Evolutionary conservation across 441 rosid species (phyloP).

Genomic region (Populus tomentosa): DNA sequence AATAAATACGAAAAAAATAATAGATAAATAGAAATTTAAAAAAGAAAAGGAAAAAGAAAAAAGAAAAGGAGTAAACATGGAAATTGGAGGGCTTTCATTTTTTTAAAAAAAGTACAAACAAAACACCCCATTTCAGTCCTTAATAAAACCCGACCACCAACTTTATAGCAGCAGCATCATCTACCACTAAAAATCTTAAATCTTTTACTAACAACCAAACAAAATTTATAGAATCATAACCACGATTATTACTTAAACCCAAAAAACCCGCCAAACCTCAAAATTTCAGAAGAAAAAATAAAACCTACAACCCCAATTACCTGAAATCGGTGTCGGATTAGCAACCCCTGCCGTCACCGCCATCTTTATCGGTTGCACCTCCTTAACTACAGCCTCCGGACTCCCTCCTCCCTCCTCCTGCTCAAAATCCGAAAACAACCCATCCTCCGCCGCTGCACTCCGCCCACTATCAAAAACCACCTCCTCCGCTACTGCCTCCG

Average conservation of each 20-base stretch:
- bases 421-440: constrained; percentile 70
- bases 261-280: neutral
- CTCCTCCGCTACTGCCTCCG: constrained; percentile 21
- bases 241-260: constrained; percentile 4
- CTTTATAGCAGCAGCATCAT: neutral
- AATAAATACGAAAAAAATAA: neutral
- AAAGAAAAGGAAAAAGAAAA: neutral
- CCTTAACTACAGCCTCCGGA: constrained; percentile 25
- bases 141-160: neutral
- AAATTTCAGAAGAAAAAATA: neutral
- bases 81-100: neutral
- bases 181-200: neutral
- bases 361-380: constrained; percentile 15
- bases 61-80: neutral
- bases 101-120: neutral
- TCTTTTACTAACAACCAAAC: neutral
- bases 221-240: neutral
- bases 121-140: neutral
- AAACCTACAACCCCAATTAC: constrained; percentile 21
- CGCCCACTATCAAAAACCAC: constrained; percentile 60
- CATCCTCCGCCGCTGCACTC: constrained; percentile 62
- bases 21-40: neutral
- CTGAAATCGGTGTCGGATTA: constrained; percentile 45
- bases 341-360: constrained; percentile 23
- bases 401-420: constrained; percentile 56